Conservation (phyloP, 148 eudicot genomes). For the Nepenthes gracilis region DNA sequence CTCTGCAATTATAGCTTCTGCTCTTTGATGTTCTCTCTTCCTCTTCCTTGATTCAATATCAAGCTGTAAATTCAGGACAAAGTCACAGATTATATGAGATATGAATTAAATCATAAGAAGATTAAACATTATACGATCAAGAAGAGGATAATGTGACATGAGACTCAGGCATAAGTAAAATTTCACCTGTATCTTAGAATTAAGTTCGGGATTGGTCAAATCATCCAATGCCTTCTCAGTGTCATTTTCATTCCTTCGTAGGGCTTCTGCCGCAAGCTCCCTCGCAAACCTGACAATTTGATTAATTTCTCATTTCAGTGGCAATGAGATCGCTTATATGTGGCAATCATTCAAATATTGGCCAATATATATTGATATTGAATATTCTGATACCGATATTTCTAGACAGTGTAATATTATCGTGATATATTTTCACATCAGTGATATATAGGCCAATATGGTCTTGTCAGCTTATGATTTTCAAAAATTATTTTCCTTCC, state of each 20-base stretch:
- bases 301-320: slow-evolving; percentile 1
- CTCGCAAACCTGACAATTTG: slow-evolving; percentile 50
- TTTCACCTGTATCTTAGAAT: slow-evolving; percentile 58
- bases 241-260: slow-evolving; percentile 87
- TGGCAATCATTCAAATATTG: too few relatives aligned
- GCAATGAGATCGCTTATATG: neutral
- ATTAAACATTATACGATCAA: neutral
- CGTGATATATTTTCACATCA: too few relatives aligned
- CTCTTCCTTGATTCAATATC: slow-evolving; percentile 62
- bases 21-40: slow-evolving; percentile 35
- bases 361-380: too few relatives aligned
- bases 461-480: too few relatives aligned
- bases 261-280: slow-evolving; percentile 87
- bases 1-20: slow-evolving; percentile 21
- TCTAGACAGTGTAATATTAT: too few relatives aligned
- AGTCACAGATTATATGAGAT: slow-evolving; percentile 4
- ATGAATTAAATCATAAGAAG: neutral
- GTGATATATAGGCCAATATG: too few relatives aligned
- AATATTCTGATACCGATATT: too few relatives aligned
- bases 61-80: slow-evolving; percentile 29
- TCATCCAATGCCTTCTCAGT: slow-evolving; percentile 69
- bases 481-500: too few relatives aligned
- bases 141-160: neutral
- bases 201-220: slow-evolving; percentile 70
- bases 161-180: neutral